Evolutionary conservation across 352 stramenopile genomes (phyloP).

Genomic region (Globisporangium viniferum): DNA sequence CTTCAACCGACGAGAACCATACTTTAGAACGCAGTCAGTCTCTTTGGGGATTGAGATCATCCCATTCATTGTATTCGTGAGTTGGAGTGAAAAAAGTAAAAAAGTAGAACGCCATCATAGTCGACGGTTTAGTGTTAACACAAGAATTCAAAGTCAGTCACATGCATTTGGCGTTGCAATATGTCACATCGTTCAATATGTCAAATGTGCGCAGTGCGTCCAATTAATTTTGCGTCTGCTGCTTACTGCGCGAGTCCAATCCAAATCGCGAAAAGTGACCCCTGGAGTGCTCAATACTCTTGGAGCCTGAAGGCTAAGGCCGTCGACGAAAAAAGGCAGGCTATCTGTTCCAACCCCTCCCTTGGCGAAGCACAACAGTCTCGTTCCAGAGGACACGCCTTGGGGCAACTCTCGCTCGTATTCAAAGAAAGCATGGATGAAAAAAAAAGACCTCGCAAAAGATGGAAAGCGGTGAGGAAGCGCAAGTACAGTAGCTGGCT

Average conservation of each 20-base stretch:
- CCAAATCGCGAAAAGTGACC: too few relatives aligned
- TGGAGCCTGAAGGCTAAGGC: too few relatives aligned
- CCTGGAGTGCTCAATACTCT: too few relatives aligned
- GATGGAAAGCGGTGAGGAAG: background rate
- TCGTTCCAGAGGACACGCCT: background rate
- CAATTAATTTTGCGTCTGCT: too few relatives aligned
- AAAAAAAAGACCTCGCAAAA: background rate
- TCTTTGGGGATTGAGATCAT: background rate
- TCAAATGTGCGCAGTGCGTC: too few relatives aligned
- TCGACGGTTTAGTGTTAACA: background rate
- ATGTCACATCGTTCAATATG: too few relatives aligned
- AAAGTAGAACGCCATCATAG: background rate
- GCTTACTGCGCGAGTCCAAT: too few relatives aligned
- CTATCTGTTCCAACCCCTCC: too few relatives aligned
- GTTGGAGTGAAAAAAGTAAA: background rate
- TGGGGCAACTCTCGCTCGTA: constrained; percentile 1
- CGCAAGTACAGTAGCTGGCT: background rate
- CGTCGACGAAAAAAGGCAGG: too few relatives aligned
- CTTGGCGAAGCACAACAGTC: too few relatives aligned
- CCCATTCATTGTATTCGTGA: background rate
- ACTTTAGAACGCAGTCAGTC: background rate
- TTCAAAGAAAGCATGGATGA: background rate
- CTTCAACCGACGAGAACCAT: background rate
- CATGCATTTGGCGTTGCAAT: background rate
- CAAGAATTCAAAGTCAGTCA: background rate